Conservation (phyloP, 306 rosid genomes). For the Vigna unguiculata region DNA sequence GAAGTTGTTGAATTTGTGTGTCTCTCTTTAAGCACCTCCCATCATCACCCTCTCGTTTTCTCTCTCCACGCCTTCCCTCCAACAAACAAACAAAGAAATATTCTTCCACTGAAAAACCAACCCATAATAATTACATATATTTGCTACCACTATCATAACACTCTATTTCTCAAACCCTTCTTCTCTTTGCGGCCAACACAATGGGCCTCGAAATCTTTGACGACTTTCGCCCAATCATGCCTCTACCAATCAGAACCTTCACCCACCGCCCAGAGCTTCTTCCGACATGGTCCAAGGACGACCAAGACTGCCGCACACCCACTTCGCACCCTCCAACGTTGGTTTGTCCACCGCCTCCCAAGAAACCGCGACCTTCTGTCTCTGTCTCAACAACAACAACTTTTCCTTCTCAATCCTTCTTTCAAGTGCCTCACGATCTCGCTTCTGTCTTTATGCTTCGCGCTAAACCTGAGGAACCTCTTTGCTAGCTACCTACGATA, state of each 20-base stretch:
- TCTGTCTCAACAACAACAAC: constrained; percentile 24
- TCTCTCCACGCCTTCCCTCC: constrained; percentile 49
- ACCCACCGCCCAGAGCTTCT: constrained; percentile 4
- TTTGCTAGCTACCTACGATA: neutral
- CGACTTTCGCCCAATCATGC: constrained; percentile 55
- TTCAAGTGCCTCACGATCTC: constrained; percentile 61
- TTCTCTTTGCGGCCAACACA: neutral
- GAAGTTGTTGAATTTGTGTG: too few relatives aligned
- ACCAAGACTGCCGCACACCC: constrained; percentile 58
- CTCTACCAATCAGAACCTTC: constrained; percentile 43
- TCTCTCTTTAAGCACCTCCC: constrained; percentile 46
- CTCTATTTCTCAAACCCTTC: neutral
- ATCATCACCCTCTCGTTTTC: constrained; percentile 52
- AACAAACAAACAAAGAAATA: too few relatives aligned
- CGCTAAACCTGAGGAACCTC: constrained; percentile 44
- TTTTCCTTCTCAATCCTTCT: constrained; percentile 42
- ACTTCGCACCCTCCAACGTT: constrained; percentile 42
- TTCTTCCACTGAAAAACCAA: too few relatives aligned
- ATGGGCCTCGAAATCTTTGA: constrained; percentile 65
- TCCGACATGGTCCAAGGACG: constrained; percentile 31
- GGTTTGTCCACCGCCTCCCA: constrained; percentile 78
- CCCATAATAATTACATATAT: too few relatives aligned
- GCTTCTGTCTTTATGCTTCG: constrained; percentile 49
- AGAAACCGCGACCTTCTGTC: constrained; percentile 45
- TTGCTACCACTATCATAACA: neutral